Base-by-base conservation (phyloP, 495 filamentous ascomycete species). In the Tuber borchii region DNA sequence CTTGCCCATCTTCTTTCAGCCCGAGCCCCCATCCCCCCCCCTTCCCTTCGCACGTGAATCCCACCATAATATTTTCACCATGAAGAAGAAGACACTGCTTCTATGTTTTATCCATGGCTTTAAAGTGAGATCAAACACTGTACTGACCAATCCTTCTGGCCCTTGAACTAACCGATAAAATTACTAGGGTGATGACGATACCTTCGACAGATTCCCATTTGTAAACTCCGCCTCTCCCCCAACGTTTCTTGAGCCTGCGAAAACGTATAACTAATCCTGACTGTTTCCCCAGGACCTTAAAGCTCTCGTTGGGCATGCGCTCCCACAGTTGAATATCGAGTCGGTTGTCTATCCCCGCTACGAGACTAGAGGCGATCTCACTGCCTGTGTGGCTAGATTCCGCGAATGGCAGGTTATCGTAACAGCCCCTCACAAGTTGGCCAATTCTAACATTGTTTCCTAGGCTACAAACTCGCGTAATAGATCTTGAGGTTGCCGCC, bases 101-200 rank as follows among this genome's bases (percentile, higher is more conserved):
- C 85, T 99, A 72, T 93, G 92, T 82, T 98, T 97, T 85, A 94
- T 98, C 71, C 95, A 99, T 84, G 95, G 95, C 72, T 99, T 99
- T 88, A 97, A 98, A 90, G 93, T 95, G 84, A 71, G 56, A 65
- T 17, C 26, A 14, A 65, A 31, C 56, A 85, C 77, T 61, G 46
- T 37, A 19, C 46, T 46, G 22, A 26, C 19, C 26, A 39, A 37
- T 70, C 44, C 7, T 70, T 48, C 42, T 26, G 20, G 26, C 39
- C 16, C 26, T 48, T 31, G 40, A 75, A 71, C 44, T 69, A 78
- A 75, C 72, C 48, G 68, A 76, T 72, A 76, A 75, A 78, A 79
- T 44, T 9, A 61, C 40, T 79, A 97, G 93, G 95, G 95, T 78
- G 91, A 88, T 80, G 93, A 97, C 80, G 88, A 93, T 80, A 99